Percentiles rank a stretch among this genome's conserved stretches.
phyloP scores from a whole-genome alignment of 169 alveolate genomes.

The Plasmodium chabaudi region DNA sequence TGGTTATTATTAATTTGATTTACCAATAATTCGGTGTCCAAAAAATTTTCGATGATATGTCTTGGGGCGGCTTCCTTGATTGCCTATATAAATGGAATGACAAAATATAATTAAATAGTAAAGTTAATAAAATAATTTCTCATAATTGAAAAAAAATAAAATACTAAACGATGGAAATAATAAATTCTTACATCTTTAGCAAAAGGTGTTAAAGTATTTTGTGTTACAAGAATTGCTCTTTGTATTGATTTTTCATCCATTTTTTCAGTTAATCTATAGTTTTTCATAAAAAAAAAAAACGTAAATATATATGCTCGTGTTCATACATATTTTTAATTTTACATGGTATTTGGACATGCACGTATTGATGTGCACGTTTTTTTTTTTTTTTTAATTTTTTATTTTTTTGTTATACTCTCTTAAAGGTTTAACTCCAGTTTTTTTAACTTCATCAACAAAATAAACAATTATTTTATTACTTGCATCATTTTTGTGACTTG shows the following conservation, averaged over 20 bases:
- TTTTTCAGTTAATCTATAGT: constrained; percentile 89
- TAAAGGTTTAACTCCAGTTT: constrained; percentile 95
- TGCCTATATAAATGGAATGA: constrained; percentile 79
- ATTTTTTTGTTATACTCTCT: constrained; percentile 85
- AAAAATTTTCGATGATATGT: constrained; percentile 91
- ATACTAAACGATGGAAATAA: background rate
- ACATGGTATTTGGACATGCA: background rate
- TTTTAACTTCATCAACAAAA: constrained; percentile 93
- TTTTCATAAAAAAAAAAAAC: background rate
- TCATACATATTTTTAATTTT: background rate
- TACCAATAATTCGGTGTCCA: constrained; percentile 92
- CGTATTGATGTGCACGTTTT: background rate
- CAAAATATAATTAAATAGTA: background rate
- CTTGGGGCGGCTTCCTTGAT: constrained; percentile 94
- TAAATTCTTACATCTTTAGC: constrained; percentile 89
- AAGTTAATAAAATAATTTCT: background rate
- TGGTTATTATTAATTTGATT: constrained; percentile 20
- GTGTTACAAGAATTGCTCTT: constrained; percentile 94
- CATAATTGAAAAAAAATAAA: background rate
- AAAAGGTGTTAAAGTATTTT: constrained; percentile 92
- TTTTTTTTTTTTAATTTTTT: background rate
- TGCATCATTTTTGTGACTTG: constrained; percentile 88
- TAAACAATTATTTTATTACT: constrained; percentile 89
- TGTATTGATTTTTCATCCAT: constrained; percentile 94
- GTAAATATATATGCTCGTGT: background rate